phyloP scores from a whole-genome alignment of 805 yeast genomes.

The Yarrowia divulgata region DNA sequence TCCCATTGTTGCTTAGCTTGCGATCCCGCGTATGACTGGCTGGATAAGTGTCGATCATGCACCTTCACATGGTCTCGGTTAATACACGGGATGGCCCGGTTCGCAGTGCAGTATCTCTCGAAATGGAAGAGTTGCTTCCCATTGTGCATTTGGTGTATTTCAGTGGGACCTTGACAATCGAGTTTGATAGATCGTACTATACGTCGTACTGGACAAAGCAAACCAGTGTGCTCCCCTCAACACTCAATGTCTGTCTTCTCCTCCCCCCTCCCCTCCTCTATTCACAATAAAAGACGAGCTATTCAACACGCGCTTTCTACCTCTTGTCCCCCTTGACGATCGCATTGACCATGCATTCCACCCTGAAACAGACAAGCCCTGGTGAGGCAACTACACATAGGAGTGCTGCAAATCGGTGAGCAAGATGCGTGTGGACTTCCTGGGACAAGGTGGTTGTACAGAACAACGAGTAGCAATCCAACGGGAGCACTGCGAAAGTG shows the following conservation, averaged over 20 bases:
- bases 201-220: no score
- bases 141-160: background rate
- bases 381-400: constrained; percentile 9
- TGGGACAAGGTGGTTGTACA: background rate
- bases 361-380: constrained; percentile 37
- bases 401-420: constrained; percentile 20
- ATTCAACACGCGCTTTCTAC: constrained; percentile 7
- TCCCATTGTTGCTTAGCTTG: constrained; percentile 35
- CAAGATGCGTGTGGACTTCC: constrained; percentile 5
- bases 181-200: no score
- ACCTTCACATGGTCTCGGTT: constrained; percentile 27
- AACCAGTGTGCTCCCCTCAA: no score
- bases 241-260: no score
- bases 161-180: no score
- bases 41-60: constrained; percentile 34
- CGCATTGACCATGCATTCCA: constrained; percentile 37
- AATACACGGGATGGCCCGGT: background rate
- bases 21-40: constrained; percentile 27
- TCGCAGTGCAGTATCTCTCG: constrained; percentile 1
- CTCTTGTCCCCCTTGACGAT: constrained; percentile 31
- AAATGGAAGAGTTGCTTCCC: background rate
- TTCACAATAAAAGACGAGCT: background rate
- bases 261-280: background rate
- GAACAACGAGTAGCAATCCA: constrained; percentile 4
- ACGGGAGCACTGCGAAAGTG: background rate